These are phyloP conservation scores for Laetiporus sulphureus DNA, from an alignment of 1,284 basidiomycete genomes.

Conservation along the genomic window DNA sequence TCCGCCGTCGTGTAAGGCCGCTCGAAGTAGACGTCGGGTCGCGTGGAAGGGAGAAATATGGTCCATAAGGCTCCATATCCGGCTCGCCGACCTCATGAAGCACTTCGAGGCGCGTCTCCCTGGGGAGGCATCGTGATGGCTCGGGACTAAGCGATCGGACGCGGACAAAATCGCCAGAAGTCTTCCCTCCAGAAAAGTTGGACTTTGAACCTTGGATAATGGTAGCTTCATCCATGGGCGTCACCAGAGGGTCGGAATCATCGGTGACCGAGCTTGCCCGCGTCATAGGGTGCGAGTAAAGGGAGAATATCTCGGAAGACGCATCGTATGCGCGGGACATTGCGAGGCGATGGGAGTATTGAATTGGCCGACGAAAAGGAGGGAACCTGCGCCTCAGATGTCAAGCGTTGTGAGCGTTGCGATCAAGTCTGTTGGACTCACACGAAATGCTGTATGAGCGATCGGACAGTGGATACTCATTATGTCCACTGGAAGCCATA, in stretches of 20 bases:
- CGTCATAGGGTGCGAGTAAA: slow-evolving; percentile 20
- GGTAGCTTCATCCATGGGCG: slow-evolving; percentile 16
- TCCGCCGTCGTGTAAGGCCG: slow-evolving; percentile 17
- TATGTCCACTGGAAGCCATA: too few species aligned
- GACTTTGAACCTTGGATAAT: slow-evolving; percentile 1
- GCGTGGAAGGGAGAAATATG: slow-evolving; percentile 23
- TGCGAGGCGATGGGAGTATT: too few species aligned
- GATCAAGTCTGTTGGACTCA: too few species aligned
- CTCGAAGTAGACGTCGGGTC: slow-evolving; percentile 1
- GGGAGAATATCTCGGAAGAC: slow-evolving; percentile 18
- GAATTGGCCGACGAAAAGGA: too few species aligned
- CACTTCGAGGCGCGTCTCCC: slow-evolving; percentile 1
- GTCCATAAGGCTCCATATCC: slow-evolving; percentile 16
- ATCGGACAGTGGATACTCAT: too few species aligned
- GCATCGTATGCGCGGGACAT: slow-evolving; percentile 13
- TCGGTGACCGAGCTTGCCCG: slow-evolving; percentile 13
- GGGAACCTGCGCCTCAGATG: too few species aligned
- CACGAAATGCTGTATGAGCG: too few species aligned
- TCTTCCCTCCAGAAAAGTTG: slow-evolving; percentile 7
- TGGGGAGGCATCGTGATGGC: neutral
- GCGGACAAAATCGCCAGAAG: slow-evolving; percentile 2
- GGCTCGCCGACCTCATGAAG: slow-evolving; percentile 1
- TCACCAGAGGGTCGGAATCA: slow-evolving; percentile 13
- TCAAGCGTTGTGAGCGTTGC: too few species aligned
- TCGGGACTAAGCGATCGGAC: slow-evolving; percentile 10